Evolutionary conservation across 805 yeast genomes (phyloP).

Genomic region (Saccharomycopsis lassenensis): DNA sequence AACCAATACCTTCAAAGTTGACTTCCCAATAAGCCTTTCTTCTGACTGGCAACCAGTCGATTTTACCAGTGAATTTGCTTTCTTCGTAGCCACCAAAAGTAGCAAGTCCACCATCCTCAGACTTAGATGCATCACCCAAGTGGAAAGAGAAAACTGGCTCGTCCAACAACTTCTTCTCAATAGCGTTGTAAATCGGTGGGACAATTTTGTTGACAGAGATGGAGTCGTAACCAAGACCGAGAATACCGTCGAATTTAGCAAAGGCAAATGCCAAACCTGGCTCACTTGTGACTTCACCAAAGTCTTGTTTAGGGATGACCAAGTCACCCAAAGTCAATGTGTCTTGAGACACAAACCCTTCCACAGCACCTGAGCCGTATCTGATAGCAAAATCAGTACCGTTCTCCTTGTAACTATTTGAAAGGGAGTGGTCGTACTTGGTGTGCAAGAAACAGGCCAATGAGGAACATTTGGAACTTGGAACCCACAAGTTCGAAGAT

Average conservation of each 20-base stretch:
- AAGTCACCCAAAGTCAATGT: constrained; percentile 72
- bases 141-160: constrained; percentile 80
- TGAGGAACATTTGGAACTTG: constrained; percentile 77
- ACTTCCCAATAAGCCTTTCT: constrained; percentile 99
- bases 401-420: constrained; percentile 78
- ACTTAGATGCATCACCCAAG: constrained; percentile 66
- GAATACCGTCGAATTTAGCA: constrained; percentile 96
- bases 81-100: constrained; percentile 92
- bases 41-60: constrained; percentile 95
- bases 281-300: constrained; percentile 95
- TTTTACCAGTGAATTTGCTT: constrained; percentile 64
- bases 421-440: constrained; percentile 75
- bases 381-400: constrained; percentile 78
- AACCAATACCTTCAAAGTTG: constrained; percentile 75
- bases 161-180: constrained; percentile 71
- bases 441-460: constrained; percentile 92
- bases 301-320: constrained; percentile 77
- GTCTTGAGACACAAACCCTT: constrained; percentile 88
- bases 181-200: constrained; percentile 91
- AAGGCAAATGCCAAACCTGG: constrained; percentile 98
- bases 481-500: constrained; percentile 95
- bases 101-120: constrained; percentile 78
- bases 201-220: constrained; percentile 82
- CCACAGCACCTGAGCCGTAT: constrained; percentile 89
- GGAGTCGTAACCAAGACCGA: constrained; percentile 89